Base-by-base conservation (phyloP, 495 filamentous ascomycete species). In the Aspergillus diversus region DNA sequence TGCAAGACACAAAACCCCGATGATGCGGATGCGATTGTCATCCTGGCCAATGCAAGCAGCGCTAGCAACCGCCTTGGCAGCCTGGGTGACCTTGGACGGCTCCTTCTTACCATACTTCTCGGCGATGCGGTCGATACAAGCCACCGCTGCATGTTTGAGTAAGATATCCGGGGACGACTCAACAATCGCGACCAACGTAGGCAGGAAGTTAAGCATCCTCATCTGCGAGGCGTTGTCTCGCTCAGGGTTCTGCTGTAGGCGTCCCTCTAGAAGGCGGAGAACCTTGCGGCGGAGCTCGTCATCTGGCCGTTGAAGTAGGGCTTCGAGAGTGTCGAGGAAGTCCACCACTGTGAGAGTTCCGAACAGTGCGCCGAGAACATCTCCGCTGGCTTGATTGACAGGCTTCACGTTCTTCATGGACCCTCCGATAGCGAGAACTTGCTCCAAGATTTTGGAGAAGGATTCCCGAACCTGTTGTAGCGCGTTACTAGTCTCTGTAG, bases 71-170 rank as follows among this genome's bases (percentile, higher is more conserved):
- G 89, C 87, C 54, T 86, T 78, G 11, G 92, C 91, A 31, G 92
- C 87, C 33, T 71, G 57, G 31, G 82, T 75, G 31, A 90, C 80
- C 55, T 87, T 88, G 61, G 86, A 86, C 1, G 86, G 79, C 67
- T 94, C 90, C 69, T 90, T 92, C 75, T 93, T 94, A 57, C 95
- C 95, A 71, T 96, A 97, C 71, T 91, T 91, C 75, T 96, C 92
- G 8, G 90, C 85, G 56, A 98, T 93, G 67, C 89, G 88, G 75
- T 97, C 92, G 53, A 97, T 90, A 68, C 95, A 98, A 43, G 85
- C 83, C 46, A 98, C 83, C 5, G 93, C 90, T 33, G 88, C 89
- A 66, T 89, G 89, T 74, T 92, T 94, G 69, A 95, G 85, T 39
- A 86, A 80, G 46, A 86, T 82, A 67, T 93, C 84, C 21, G 85